Percentiles rank a stretch among this genome's conserved stretches.
Evolutionary conservation across 257 asterid genomes (phyloP).

Genomic region (Eucommia ulmoides): DNA sequence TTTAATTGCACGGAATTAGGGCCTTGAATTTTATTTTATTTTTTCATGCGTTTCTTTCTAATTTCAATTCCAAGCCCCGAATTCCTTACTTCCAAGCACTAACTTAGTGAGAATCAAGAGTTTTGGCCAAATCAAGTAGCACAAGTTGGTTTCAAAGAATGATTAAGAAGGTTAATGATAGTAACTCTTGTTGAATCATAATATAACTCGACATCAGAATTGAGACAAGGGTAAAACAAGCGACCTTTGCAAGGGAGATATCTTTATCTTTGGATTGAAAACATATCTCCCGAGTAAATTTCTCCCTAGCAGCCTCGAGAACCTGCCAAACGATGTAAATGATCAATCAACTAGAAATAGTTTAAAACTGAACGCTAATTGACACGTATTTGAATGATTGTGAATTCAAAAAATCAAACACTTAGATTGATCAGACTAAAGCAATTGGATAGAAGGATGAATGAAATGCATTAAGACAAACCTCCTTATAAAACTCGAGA

Average conservation of each 20-base stretch:
- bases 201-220: constrained; percentile 4
- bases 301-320: constrained; percentile 58
- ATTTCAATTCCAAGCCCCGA: too few relatives aligned
- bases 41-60: too few relatives aligned
- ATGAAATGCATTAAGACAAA: constrained; percentile 12
- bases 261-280: constrained; percentile 77
- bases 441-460: not conserved
- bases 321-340: constrained; percentile 27
- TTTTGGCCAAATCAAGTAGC: too few relatives aligned
- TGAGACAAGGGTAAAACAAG: constrained; percentile 3
- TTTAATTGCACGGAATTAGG: too few relatives aligned
- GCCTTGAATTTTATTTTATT: too few relatives aligned
- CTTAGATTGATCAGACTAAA: not conserved
- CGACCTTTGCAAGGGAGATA: constrained; percentile 86
- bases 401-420: not conserved
- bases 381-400: not conserved
- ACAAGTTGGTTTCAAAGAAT: too few relatives aligned
- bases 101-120: too few relatives aligned
- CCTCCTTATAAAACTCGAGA: constrained; percentile 63
- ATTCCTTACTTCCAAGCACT: too few relatives aligned
- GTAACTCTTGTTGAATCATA: not conserved
- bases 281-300: constrained; percentile 67
- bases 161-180: too few relatives aligned
- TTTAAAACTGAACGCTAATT: not conserved
- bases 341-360: constrained; percentile 4